Percentiles rank a stretch among this genome's conserved stretches.
Evolutionary conservation across 2,329 filamentous ascomycete genomes (phyloP).

Genomic region (Aspergillus sp.): DNA sequence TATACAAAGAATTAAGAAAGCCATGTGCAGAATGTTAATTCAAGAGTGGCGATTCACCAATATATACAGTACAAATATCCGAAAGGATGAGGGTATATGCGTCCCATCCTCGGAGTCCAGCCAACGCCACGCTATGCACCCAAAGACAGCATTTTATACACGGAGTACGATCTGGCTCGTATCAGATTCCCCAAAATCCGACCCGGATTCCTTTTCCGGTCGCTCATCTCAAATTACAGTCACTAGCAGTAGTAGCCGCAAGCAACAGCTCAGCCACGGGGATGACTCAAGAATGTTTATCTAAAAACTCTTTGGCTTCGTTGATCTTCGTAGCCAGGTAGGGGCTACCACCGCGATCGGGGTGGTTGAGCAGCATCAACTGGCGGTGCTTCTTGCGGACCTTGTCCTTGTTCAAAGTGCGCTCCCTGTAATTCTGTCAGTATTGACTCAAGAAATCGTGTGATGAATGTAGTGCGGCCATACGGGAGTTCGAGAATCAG

Average conservation of each 20-base stretch:
- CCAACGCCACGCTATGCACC: constrained; percentile 45
- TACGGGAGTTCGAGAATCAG: constrained; percentile 90
- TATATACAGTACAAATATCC: constrained; percentile 64
- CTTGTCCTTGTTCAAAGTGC: constrained; percentile 85
- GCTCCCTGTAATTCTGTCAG: constrained; percentile 62
- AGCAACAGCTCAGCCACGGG: background rate
- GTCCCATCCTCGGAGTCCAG: constrained; percentile 28
- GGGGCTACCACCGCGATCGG: constrained; percentile 92
- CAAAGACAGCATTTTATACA: constrained; percentile 30
- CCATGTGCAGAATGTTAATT: constrained; percentile 17
- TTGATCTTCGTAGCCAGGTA: constrained; percentile 98
- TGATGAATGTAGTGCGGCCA: constrained; percentile 25
- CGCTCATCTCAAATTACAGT: background rate
- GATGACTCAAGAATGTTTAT: constrained; percentile 59
- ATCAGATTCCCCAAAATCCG: background rate
- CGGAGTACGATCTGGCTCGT: background rate
- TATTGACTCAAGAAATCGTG: background rate
- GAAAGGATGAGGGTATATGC: constrained; percentile 18
- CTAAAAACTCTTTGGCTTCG: constrained; percentile 93
- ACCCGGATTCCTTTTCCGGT: constrained; percentile 5
- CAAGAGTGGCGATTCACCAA: constrained; percentile 67
- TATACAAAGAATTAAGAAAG: background rate
- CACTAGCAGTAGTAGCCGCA: background rate
- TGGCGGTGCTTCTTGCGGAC: constrained; percentile 92
- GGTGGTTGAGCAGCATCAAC: constrained; percentile 96